Evolutionary conservation across 2,329 filamentous ascomycete genomes (phyloP).

Genomic region (Lasiodiplodia sp.): DNA sequence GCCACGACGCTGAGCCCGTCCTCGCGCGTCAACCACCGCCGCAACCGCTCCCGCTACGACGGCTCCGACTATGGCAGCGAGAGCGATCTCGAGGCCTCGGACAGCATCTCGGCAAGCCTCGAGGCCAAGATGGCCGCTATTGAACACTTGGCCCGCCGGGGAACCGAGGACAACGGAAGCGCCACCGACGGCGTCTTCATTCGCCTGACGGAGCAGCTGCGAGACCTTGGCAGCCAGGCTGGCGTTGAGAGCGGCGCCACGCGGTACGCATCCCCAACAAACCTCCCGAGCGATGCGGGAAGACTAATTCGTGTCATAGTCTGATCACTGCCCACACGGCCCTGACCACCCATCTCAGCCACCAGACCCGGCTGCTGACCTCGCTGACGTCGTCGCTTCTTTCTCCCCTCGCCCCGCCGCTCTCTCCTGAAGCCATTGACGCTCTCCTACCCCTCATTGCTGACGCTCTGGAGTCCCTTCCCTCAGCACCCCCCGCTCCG

Average conservation of each 20-base stretch:
- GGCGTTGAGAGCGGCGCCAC: slow-evolving; percentile 75
- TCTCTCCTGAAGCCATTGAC: slow-evolving; percentile 71
- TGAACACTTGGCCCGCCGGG: slow-evolving; percentile 70
- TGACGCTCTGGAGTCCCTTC: slow-evolving; percentile 71
- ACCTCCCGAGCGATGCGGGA: background rate
- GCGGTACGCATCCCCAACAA: slow-evolving; percentile 58
- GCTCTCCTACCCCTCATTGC: slow-evolving; percentile 73
- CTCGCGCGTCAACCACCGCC: slow-evolving; percentile 46
- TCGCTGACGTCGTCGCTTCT: slow-evolving; percentile 75
- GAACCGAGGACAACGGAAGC: slow-evolving; percentile 70
- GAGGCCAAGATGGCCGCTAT: slow-evolving; percentile 75
- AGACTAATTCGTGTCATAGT: slow-evolving; percentile 51
- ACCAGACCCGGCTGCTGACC: slow-evolving; percentile 79
- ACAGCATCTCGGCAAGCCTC: slow-evolving; percentile 72
- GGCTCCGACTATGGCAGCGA: slow-evolving; percentile 76
- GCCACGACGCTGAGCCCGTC: slow-evolving; percentile 48
- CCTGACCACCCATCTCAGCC: slow-evolving; percentile 74
- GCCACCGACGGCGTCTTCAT: slow-evolving; percentile 71
- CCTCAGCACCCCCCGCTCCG: slow-evolving; percentile 68
- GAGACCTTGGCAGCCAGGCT: slow-evolving; percentile 76
- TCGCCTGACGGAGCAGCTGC: slow-evolving; percentile 72
- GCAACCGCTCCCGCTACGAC: slow-evolving; percentile 66
- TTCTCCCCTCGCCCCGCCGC: slow-evolving; percentile 70
- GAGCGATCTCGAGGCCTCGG: slow-evolving; percentile 69
- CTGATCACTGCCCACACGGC: slow-evolving; percentile 79